phyloP scores from a whole-genome alignment of 345 rosid species.

The Pelargonium nanum region DNA sequence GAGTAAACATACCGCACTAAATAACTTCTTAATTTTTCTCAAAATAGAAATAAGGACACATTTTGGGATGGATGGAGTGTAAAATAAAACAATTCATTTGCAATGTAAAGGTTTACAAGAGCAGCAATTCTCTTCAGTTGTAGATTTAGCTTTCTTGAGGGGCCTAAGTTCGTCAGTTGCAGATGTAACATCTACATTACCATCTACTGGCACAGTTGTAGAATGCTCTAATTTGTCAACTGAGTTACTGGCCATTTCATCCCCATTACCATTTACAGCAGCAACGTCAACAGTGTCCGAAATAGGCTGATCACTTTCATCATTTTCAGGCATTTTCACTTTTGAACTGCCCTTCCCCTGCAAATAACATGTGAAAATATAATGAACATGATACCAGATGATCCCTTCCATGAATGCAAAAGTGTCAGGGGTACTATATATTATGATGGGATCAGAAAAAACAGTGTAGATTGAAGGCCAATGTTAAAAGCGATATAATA shows the following conservation, averaged over 20 bases:
- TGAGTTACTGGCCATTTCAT: constrained; percentile 15
- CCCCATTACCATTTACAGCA: constrained; percentile 18
- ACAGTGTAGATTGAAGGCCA: background rate
- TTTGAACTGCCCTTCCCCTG: constrained; percentile 41
- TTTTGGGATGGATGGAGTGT: too few relatives aligned
- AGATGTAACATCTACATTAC: constrained; percentile 20
- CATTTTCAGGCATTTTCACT: constrained; percentile 31
- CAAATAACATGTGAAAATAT: background rate
- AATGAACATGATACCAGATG: background rate
- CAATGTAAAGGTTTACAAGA: background rate
- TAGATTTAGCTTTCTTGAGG: constrained; percentile 55
- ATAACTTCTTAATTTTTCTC: too few relatives aligned
- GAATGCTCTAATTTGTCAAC: constrained; percentile 24
- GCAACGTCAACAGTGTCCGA: constrained; percentile 15
- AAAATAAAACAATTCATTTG: background rate
- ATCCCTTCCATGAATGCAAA: background rate
- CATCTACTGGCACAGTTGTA: constrained; percentile 17
- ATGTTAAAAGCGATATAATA: background rate
- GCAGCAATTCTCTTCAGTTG: constrained; percentile 18
- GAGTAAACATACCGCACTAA: too few relatives aligned
- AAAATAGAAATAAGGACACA: too few relatives aligned
- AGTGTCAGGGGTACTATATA: background rate
- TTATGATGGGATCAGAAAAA: too few relatives aligned
- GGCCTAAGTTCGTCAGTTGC: constrained; percentile 45
- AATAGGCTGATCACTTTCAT: constrained; percentile 20